Evolutionary conservation across 169 alveolate species (phyloP), one percentile per base, ranked within the genome.

Genomic region (Eimeria maxima): DNA sequence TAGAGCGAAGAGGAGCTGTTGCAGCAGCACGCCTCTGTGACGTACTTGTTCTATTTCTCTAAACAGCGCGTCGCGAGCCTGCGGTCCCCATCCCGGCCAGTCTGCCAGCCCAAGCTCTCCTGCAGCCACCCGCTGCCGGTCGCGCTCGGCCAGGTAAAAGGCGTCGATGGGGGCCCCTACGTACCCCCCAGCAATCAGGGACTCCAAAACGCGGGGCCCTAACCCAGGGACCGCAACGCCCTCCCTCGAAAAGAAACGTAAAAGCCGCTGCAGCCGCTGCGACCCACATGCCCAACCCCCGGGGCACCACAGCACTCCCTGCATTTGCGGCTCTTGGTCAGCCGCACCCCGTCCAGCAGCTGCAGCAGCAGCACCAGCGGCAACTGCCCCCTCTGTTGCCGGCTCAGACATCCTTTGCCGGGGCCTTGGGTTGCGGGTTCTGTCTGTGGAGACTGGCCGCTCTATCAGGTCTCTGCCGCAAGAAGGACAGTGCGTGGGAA

Each of bases 1-100:
- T 22, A 78, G 50, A 22, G 88, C 88, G 42, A 78, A 78, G 63
- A 78, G 88, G 20, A 78, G 88, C 88, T 47, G 88, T 67, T 78
- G 88, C 65, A 78, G 60, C 88, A n/a, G 88, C 44, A 78, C 88
- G 18, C 88, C 88, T 38, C 27, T 44, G 16, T 16, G 33, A 18
- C 53, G 50, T n/a, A n/a, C 50, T 8, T 78, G 88, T 50, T 78
- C 67, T 3, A 78, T 78, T 42, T 78, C 88, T 47, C 45, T 8
- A 45, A 78, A 78, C 45, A 78, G 14, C 8, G 67, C 88, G 67
- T 78, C 88, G 3, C 88, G 29, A 22, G 88, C 88, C 67, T 78
- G 88, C 33, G 88, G 88, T 13, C 88, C 88, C 88, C 88, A 78
- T 45, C 88, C 88, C 7, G 65, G 88, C 88, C 88, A 78, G 50